Percentiles rank a stretch among this genome's conserved stretches.
These are phyloP conservation scores for Hortaea sp. DNA, from an alignment of 2,329 filamentous ascomycete genomes.

Conservation along the genomic window DNA sequence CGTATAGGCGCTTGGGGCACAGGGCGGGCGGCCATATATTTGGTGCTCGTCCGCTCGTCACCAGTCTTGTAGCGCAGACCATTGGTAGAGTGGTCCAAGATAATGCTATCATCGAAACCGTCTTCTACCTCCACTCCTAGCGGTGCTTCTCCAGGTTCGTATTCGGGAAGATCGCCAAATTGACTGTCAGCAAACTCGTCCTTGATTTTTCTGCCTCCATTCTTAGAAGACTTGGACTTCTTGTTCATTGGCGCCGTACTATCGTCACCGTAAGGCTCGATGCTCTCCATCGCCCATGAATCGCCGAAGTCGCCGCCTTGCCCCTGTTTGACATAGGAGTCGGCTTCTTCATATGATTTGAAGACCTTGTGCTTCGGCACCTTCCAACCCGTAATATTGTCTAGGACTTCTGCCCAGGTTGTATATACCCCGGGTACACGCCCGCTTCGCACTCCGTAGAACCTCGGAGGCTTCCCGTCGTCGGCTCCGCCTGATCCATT, in stretches of 20 bases:
- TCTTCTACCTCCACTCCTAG: slow-evolving; percentile 48
- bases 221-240: slow-evolving; percentile 29
- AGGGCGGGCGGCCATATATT: slow-evolving; percentile 34
- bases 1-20: slow-evolving; percentile 37
- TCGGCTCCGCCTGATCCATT: slow-evolving; percentile 3
- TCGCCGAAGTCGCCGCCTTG: slow-evolving; percentile 1
- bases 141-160: slow-evolving; percentile 45
- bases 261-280: slow-evolving; percentile 6
- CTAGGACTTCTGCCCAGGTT: slow-evolving; percentile 58
- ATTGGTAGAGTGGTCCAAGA: slow-evolving; percentile 44
- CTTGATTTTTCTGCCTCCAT: slow-evolving; percentile 20
- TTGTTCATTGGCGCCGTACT: slow-evolving; percentile 22
- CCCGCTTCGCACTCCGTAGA: slow-evolving; percentile 51
- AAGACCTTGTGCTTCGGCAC: slow-evolving; percentile 47
- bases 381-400: slow-evolving; percentile 64
- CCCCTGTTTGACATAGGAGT: slow-evolving; percentile 55
- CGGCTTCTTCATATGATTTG: slow-evolving; percentile 52
- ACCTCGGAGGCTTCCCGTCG: slow-evolving; percentile 31
- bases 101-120: slow-evolving; percentile 50
- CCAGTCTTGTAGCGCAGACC: slow-evolving; percentile 46
- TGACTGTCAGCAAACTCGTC: slow-evolving; percentile 8
- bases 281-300: slow-evolving; percentile 9
- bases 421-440: slow-evolving; percentile 52
- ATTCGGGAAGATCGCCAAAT: slow-evolving; percentile 15
- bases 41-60: slow-evolving; percentile 37